Base-by-base conservation (phyloP, 148 eudicot species). In the Linanthus parryae region DNA sequence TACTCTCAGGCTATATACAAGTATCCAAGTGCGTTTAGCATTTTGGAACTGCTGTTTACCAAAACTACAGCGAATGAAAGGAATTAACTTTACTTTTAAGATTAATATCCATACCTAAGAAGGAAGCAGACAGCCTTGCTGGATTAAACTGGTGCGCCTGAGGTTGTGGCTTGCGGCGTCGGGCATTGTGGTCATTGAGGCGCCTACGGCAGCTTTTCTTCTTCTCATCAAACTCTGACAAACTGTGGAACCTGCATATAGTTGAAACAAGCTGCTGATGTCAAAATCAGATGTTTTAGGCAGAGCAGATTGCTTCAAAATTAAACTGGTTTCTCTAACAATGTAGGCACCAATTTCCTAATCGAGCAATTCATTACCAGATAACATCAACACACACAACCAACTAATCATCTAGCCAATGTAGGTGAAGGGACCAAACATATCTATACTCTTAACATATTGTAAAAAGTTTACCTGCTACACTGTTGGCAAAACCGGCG, bases 401-500 rank as follows among this genome's bases (percentile, higher is more conserved):
- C 38, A 31, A 30, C 29, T 30, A 23, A 13, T 12, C 15, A 13
- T 16, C 41, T 33, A 15, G 16, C 21, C 9, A 12, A 57, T 23
- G 14, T 35, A 31, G 41, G 51, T 0, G 10, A 21, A 16, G 52
- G 18, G 1, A 44, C 15, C 28, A n/a, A n/a, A n/a, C n/a, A n/a
- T n/a, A n/a, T n/a, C n/a, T n/a, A n/a, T n/a, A n/a, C n/a, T n/a
- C n/a, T n/a, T n/a, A n/a, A n/a, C n/a, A n/a, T n/a, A n/a, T n/a
- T n/a, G n/a, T n/a, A n/a, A n/a, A 63, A 53, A 29, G 59, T 59
- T 73, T 66, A 84, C 98, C 98, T 79, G 87, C 98, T 92, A 71
- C 98, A 92, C 55, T 87, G 98, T 54, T 92, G 98, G 69, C 98
- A 92, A 71, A 92, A 92, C 62, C 98, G 75, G 15, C 98, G 77